These are phyloP conservation scores for Poa pratensis DNA, from an alignment of 176 grass and related monocot species.

Conservation along the genomic window DNA sequence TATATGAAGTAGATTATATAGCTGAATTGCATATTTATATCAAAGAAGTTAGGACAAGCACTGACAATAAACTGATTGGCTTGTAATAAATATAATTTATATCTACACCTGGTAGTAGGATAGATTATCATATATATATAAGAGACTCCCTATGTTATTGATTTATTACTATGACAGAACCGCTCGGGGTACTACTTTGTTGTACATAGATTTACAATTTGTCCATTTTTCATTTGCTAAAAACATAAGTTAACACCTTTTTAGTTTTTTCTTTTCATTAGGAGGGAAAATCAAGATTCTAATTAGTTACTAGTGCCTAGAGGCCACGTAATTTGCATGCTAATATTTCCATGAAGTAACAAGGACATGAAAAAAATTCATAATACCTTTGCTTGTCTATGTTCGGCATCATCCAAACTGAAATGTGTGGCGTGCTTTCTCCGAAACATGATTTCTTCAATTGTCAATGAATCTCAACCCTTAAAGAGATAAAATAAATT, in stretches of 20 bases:
- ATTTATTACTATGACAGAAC: not conserved
- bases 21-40: too few relatives aligned
- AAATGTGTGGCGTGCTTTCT: conserved; percentile 53
- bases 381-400: conserved; percentile 65
- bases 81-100: not conserved
- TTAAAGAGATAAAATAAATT: conserved; percentile 8
- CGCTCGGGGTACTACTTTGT: not conserved
- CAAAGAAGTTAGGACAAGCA: too few relatives aligned
- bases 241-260: not conserved
- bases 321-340: not conserved
- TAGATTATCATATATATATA: not conserved
- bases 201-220: not conserved
- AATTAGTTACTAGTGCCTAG: conserved; percentile 1
- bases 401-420: conserved; percentile 40
- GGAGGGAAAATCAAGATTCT: not conserved
- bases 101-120: not conserved
- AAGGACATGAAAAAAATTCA: not conserved
- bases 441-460: conserved; percentile 66
- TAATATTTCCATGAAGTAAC: not conserved
- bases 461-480: conserved; percentile 21
- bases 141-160: not conserved
- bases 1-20: too few relatives aligned
- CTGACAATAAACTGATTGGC: not conserved
- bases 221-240: not conserved
- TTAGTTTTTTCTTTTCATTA: not conserved